A percentile compares a stretch with the other conserved stretches of the same genome.
Conservation (phyloP, 129 eudicot species). For the Flaveria robusta region DNA sequence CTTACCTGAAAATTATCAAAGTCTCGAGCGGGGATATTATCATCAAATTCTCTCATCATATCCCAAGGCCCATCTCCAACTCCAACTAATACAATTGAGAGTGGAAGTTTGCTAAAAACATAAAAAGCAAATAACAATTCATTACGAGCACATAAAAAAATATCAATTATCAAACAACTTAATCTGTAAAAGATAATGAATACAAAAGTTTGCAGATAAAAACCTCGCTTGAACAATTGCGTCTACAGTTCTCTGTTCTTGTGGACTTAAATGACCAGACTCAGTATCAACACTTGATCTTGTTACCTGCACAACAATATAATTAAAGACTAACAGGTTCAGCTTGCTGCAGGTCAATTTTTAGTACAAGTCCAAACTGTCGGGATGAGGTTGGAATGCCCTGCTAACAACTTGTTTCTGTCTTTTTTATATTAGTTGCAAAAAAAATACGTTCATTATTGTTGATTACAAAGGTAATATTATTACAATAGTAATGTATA, state of each 20-base stretch:
- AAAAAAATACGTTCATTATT: neutral
- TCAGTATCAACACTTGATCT: constrained; percentile 90
- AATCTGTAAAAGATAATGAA: neutral
- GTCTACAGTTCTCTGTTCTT: constrained; percentile 88
- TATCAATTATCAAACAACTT: constrained; percentile 11
- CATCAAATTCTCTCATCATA: constrained; percentile 96
- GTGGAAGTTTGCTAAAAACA: constrained; percentile 78
- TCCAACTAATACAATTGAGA: constrained; percentile 89
- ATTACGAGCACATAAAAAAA: constrained; percentile 17
- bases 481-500: neutral
- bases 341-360: neutral
- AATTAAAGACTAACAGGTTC: constrained; percentile 4
- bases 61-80: constrained; percentile 99
- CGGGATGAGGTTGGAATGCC: neutral
- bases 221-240: constrained; percentile 97
- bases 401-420: neutral
- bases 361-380: neutral
- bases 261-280: constrained; percentile 76
- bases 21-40: constrained; percentile 87
- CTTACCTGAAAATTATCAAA: constrained; percentile 96
- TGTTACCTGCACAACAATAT: constrained; percentile 63
- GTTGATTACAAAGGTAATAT: neutral
- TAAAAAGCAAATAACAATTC: neutral
- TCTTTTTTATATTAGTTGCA: neutral
- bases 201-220: constrained; percentile 22